Evolutionary conservation across 768 basidiomycete species (phyloP).

Genomic region (Lentinula sp.): DNA sequence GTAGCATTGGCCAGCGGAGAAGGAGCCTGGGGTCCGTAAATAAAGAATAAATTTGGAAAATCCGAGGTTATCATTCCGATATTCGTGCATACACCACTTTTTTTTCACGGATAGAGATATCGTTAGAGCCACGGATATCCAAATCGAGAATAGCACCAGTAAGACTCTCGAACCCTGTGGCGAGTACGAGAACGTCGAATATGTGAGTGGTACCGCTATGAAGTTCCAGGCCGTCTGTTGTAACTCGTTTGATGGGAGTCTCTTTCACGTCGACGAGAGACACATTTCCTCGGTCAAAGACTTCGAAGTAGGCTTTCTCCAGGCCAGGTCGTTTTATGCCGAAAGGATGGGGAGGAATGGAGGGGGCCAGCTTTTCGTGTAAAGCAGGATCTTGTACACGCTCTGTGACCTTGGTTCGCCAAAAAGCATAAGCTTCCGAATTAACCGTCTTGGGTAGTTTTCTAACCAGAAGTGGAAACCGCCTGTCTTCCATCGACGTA

Average conservation of each 20-base stretch:
- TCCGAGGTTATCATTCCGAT: constrained; percentile 8
- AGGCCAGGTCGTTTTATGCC: constrained; percentile 16
- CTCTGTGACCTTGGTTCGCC: constrained; percentile 16
- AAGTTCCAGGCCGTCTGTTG: constrained; percentile 14
- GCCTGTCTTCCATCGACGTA: constrained; percentile 15
- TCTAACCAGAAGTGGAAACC: constrained; percentile 14
- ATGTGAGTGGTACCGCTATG: constrained; percentile 14
- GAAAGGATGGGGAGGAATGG: constrained; percentile 16
- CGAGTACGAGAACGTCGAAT: constrained; percentile 16
- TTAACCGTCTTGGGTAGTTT: constrained; percentile 12
- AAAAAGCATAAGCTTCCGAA: constrained; percentile 17
- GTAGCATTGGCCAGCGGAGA: constrained; percentile 18
- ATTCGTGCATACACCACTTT: constrained; percentile 10
- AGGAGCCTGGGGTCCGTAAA: constrained; percentile 10
- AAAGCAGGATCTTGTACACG: constrained; percentile 14
- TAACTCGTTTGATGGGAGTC: constrained; percentile 15
- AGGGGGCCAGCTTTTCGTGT: constrained; percentile 19
- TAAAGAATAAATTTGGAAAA: constrained; percentile 13
- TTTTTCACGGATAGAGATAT: constrained; percentile 13
- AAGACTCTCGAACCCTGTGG: constrained; percentile 20
- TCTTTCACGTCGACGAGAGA: constrained; percentile 14
- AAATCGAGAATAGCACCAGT: constrained; percentile 17
- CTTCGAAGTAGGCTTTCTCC: constrained; percentile 14
- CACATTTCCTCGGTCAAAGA: constrained; percentile 17
- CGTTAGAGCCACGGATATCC: constrained; percentile 16